Base-by-base conservation (phyloP, 345 rosid genomes). In the Pseudoturritis turrita region DNA sequence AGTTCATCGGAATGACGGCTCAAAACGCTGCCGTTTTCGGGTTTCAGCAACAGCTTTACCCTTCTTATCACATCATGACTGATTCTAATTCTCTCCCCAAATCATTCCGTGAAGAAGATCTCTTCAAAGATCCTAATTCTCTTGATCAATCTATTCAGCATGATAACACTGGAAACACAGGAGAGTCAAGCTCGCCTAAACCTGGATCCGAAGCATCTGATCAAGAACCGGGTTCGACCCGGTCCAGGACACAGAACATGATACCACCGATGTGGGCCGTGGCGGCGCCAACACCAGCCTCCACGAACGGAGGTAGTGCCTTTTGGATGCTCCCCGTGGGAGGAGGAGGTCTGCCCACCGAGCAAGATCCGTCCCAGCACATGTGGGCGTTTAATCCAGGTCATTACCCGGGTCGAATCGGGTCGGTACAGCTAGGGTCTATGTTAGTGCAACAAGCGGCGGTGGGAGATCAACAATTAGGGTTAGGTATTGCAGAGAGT, bases 261-360 rank as follows among this genome's bases (percentile, higher is more conserved):
- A 45, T 79, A 29, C 25, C 81, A 10, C 80, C 89, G 0, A 72
- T 84, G 68, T 83, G 88, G 33, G 81, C 87, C 35, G 80, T 85
- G 85, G 81, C 89, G 84, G 87, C 88, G 4, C 83, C 84, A 40
- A 83, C 86, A 0, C 82, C 85, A 10, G 80, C 83, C 0, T 63
- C 86, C 9, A 45, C 82, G 2, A 85, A 81, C 63, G 84, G 89
- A 10, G 86, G 87, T 4, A 82, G 70, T 68, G 79, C 85, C 17
- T 87, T 87, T 71, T 87, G 92, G 92, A 87, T 87, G 92, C 45
- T 87, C 3, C 89, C 92, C 0, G 87, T 87, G 1, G 87, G 81
- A 7, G 81, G 79, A 25, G 80, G 79, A 21, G 79, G 81, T 3
- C 13, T 69, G 28, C 44, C 79, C 3, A 39, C 72, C 2, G 65